Percentiles rank a stretch among this genome's conserved stretches.
phyloP scores from a whole-genome alignment of 2,329 filamentous ascomycete genomes.

The Ophiocordyceps camponoti-saundersi region DNA sequence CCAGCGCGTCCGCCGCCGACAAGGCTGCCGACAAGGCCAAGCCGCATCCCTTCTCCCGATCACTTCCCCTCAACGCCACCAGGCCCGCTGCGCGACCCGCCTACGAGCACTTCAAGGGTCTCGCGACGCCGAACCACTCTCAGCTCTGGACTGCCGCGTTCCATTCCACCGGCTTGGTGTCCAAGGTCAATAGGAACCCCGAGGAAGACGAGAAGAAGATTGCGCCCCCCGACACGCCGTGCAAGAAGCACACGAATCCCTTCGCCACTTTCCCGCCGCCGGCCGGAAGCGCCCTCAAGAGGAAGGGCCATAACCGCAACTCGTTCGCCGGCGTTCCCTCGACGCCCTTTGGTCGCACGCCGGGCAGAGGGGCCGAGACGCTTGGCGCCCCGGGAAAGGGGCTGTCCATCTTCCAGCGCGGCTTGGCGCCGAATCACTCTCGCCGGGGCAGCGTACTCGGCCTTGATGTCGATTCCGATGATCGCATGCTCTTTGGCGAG shows the following conservation, averaged over 20 bases:
- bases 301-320: conserved; percentile 44
- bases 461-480: conserved; percentile 50
- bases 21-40: conserved; percentile 11
- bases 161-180: conserved; percentile 86
- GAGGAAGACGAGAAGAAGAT: conserved; percentile 51
- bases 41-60: conserved; percentile 19
- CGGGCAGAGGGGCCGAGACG: conserved; percentile 25
- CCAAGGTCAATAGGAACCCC: conserved; percentile 76
- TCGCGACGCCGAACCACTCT: conserved; percentile 27
- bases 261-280: conserved; percentile 49
- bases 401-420: conserved; percentile 49
- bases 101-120: conserved; percentile 12
- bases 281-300: conserved; percentile 42
- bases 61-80: conserved; percentile 20
- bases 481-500: conserved; percentile 32
- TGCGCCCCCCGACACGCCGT: conserved; percentile 84
- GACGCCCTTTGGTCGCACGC: conserved; percentile 58
- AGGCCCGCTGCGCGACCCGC: conserved; percentile 13
- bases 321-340: conserved; percentile 59
- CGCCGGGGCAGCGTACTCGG: conserved; percentile 59
- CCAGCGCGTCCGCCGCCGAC: conserved; percentile 6
- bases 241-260: conserved; percentile 64
- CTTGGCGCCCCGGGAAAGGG: conserved; percentile 42
- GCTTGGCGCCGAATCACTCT: conserved; percentile 22
- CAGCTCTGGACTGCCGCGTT: conserved; percentile 67